Evolutionary conservation across 805 yeast species (phyloP).

Genomic region (Pichia paraexigua): DNA sequence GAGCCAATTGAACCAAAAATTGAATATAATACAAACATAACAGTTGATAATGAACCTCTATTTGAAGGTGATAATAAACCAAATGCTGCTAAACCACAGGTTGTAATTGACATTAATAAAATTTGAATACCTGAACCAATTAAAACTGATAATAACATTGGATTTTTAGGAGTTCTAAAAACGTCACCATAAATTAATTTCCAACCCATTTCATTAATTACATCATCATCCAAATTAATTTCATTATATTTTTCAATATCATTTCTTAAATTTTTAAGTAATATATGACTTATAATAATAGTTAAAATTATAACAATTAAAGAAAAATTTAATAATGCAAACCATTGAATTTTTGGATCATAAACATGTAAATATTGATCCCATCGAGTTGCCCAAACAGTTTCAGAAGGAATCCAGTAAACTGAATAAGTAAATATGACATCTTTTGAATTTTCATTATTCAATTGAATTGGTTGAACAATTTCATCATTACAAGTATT

Average conservation of each 20-base stretch:
- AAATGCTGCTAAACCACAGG: constrained; percentile 74
- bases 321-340: constrained; percentile 80
- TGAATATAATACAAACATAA: constrained; percentile 78
- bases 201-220: constrained; percentile 95
- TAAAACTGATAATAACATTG: constrained; percentile 66
- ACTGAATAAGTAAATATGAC: constrained; percentile 88
- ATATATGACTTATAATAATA: constrained; percentile 67
- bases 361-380: constrained; percentile 88
- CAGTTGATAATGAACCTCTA: constrained; percentile 88
- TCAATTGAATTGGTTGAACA: constrained; percentile 38
- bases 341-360: constrained; percentile 95
- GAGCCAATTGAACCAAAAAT: constrained; percentile 78
- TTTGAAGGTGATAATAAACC: constrained; percentile 92
- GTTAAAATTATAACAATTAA: constrained; percentile 72
- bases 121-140: constrained; percentile 87
- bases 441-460: constrained; percentile 39
- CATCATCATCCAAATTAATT: constrained; percentile 76
- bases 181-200: constrained; percentile 93
- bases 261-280: constrained; percentile 69
- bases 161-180: constrained; percentile 70
- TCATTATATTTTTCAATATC: constrained; percentile 88
- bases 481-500: constrained; percentile 20
- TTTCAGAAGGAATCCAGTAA: constrained; percentile 55
- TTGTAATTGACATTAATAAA: constrained; percentile 62
- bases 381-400: constrained; percentile 98